Base-by-base conservation (phyloP, 495 filamentous ascomycete species). In the Hypoxylon trugodes region DNA sequence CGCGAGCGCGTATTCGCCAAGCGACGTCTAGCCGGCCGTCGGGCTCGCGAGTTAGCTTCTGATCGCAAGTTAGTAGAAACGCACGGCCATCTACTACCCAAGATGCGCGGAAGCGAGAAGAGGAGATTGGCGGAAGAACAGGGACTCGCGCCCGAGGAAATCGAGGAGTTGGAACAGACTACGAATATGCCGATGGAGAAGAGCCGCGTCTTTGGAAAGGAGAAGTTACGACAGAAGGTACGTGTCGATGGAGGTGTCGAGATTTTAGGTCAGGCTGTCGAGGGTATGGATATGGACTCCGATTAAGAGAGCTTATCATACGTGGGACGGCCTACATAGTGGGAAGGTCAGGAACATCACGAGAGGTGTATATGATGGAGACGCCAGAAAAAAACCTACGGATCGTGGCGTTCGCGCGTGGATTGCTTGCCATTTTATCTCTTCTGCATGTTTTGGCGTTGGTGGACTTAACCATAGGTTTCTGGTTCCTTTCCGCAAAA, bases 1-100 rank as follows among this genome's bases (percentile, higher is more conserved):
- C 84, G 95, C 68, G 93, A 98, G 83, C 82, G 90, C 66, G 86
- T 86, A 45, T 96, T 97, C 80, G 96, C 96, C 81, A 93, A 90
- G 84, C 87, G 89, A 61, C 87, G 96, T 57, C 90, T 97, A 89
- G 87, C 86, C 38, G 93, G 95, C 69, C 96, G 95, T 74, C 86
- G 90, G 75, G 89, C 89, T 76, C 83, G 85, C 72, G 87, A 94
- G 79, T 79, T 87, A 60, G 89, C 87, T 70, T 81, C 82, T 49
- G 88, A 97, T 77, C 81, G 90, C 74, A 94, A 91, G 82, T 81
- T 98, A 59, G 94, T 98, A 53, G 89, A 87, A 64, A 85, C 91
- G 82, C 92, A 96, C 76, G 89, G 91, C 80, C 96, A 98, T 78
- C 82, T 98, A 72, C 76, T 94, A 59, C 89, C 89, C 42, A 76